Evolutionary conservation across 2,329 filamentous ascomycete species (phyloP), one percentile per base, ranked within the genome.

Genomic region (Gyromitra esculenta): DNA sequence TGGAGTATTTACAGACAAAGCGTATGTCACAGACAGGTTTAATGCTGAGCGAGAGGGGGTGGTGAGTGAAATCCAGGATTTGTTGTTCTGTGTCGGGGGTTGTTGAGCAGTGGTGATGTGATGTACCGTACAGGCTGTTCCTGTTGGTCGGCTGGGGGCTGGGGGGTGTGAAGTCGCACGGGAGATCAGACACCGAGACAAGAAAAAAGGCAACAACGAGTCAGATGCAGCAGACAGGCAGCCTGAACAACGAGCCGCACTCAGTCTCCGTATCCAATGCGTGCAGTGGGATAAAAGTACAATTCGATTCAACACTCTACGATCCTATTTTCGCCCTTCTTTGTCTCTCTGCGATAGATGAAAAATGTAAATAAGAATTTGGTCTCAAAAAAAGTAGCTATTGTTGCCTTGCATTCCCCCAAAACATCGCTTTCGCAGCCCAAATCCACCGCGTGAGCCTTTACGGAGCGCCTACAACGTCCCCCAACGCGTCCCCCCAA

Each of bases 81-180:
- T 70, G 65, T 74, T 69, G 54, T 73, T 31, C 25, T 31, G 63
- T 74, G 70, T 62, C 15, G 41, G 43, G 56, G 2, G 35, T 25
- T 65, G 60, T 48, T 48, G 54, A 60, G 62, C 31, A 59, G 59
- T 63, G 57, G 68, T 71, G 68, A 71, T 63, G 66, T 70, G 64
- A 56, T 69, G 71, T 48, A 31, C 25, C 7, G 31, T 59, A 69
- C 66, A 59, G 63, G 35, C 52, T 73, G 71, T 68, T 63, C 67
- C 67, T 70, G 67, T 67, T 73, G 70, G 70, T 60, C 35, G 62
- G 62, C 25, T 73, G 62, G 70, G 63, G 56, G 70, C 67, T 71
- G 67, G 67, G 67, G 67, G 9, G 43, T 35, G 65, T 45, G 25
- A 37, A 31, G 65, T 52, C 8, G 48, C 15, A 43, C 62, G 60